A percentile compares a stretch with the other conserved stretches of the same genome.
Conservation (phyloP, 73 alveolate genomes). For the Tetrahymena elliotti region DNA sequence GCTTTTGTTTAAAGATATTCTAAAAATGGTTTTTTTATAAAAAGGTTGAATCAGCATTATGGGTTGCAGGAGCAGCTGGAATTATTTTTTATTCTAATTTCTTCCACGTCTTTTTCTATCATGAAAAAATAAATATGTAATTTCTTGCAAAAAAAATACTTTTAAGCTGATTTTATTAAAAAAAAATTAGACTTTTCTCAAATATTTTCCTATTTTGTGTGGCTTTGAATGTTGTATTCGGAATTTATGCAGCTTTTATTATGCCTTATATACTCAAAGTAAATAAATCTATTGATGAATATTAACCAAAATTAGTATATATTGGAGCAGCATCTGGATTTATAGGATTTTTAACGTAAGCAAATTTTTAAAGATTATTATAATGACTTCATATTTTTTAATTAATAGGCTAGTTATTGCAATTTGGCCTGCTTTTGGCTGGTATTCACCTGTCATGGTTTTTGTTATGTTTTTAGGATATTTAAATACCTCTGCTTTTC, state of each 20-base stretch:
- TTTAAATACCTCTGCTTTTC: constrained; percentile 17
- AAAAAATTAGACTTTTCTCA: not conserved
- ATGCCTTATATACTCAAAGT: not conserved
- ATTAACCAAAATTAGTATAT: not conserved
- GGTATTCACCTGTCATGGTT: constrained; percentile 28
- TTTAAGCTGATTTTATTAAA: not conserved
- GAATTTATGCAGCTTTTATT: not conserved
- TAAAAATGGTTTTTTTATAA: not conserved
- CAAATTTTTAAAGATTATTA: not conserved
- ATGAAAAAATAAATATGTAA: not conserved
- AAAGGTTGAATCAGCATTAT: not conserved
- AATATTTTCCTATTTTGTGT: not conserved
- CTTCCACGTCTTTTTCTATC: not conserved
- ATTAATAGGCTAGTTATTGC: constrained; percentile 19
- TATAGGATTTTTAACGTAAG: not conserved
- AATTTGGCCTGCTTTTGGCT: constrained; percentile 41
- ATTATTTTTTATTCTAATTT: not conserved
- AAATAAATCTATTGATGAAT: not conserved
- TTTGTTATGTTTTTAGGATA: constrained; percentile 32
- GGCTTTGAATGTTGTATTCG: not conserved
- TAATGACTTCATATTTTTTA: not conserved
- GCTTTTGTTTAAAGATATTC: not conserved
- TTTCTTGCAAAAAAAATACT: not conserved
- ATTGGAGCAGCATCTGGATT: not conserved
- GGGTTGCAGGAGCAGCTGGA: not conserved